A percentile compares a stretch with the other conserved stretches of the same genome.
These are phyloP conservation scores for Eudorina sp. DNA, from an alignment of 139 green algal species.

Conservation along the genomic window DNA sequence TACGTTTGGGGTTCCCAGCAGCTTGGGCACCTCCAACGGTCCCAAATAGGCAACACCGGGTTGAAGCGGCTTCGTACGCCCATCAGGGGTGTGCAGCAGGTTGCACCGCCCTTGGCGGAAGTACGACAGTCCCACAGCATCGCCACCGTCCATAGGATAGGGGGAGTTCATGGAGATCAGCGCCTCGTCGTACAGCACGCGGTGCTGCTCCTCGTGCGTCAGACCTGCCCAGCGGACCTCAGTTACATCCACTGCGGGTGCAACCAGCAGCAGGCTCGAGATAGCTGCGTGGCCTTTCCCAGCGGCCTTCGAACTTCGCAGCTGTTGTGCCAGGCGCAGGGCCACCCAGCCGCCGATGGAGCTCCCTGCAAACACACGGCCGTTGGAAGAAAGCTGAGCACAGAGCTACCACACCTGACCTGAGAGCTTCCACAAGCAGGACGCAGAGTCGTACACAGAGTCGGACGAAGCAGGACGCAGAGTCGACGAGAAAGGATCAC, in stretches of 20 bases:
- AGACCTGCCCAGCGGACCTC: slow-evolving; percentile 36
- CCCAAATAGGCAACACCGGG: not conserved
- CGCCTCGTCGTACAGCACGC: not conserved
- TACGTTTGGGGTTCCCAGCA: too few relatives aligned
- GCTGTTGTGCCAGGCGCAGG: slow-evolving; percentile 19
- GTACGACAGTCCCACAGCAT: slow-evolving; percentile 7
- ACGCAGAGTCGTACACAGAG: too few relatives aligned
- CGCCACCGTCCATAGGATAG: not conserved
- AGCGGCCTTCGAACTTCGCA: not conserved
- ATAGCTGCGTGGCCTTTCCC: not conserved
- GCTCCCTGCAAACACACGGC: not conserved
- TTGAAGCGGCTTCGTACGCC: not conserved
- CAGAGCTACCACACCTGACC: not conserved
- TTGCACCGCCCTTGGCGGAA: slow-evolving; percentile 18
- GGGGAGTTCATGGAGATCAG: not conserved
- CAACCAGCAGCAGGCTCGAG: slow-evolving; percentile 26
- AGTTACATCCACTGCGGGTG: slow-evolving; percentile 15
- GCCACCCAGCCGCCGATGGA: slow-evolving; percentile 38
- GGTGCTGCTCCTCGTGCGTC: not conserved
- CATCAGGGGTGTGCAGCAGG: slow-evolving; percentile 2
- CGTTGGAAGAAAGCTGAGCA: not conserved
- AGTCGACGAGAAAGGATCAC: too few relatives aligned
- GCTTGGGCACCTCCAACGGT: not conserved
- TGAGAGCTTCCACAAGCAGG: too few relatives aligned
- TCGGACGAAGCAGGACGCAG: too few relatives aligned